Base-by-base conservation (phyloP, 2,329 filamentous ascomycete species). In the Colletotrichum tanaceti region DNA sequence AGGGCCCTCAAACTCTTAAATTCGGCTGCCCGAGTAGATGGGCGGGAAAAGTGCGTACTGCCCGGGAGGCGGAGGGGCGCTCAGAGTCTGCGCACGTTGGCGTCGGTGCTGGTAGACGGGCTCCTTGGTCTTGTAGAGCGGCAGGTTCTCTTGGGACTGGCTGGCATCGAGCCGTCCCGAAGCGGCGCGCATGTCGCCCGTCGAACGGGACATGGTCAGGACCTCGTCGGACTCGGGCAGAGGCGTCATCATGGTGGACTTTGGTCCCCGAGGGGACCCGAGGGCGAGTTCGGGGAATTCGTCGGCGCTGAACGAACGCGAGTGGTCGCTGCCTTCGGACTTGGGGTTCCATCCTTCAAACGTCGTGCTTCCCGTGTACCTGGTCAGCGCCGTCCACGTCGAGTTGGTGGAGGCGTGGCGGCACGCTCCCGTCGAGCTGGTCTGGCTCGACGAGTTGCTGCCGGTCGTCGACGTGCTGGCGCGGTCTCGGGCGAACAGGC, bases 401-500 rank as follows among this genome's bases (percentile, higher is more conserved):
- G 86, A 89, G 32, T 83, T 80, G 18, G 82, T 81, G 14, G 87
- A 89, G 57, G 83, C 80, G 75, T 88, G 86, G 32, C 85, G 85
- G n/a, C n/a, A n/a, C 65, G 84, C 82, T 58, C 79, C 83, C 53
- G 79, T 83, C 20, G 83, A 85, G 35, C 81, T 79, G 1, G 84
- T 85, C 24, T 81, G 80, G 35, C 79, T 78, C 3, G 83, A 86
- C 18, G 82, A 81, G 65, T 78, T 77, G 58, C 86, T 88, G 28
- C 77, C 81, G 1, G 82, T 86, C 6, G 87, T 89, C 7, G 85
- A 88, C 13, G 85, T 86, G 76, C 86, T 88, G 24, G 81, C 82
- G 18, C 86, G 84, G 64, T 84, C 77, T 44, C 79, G 76, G 16
- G 78, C 74, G 24, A 78, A 75, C n/a, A 77, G 70, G 1, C 74